Conservation (phyloP, 2,329 filamentous ascomycete genomes). For the Aspergillus udagawae region DNA sequence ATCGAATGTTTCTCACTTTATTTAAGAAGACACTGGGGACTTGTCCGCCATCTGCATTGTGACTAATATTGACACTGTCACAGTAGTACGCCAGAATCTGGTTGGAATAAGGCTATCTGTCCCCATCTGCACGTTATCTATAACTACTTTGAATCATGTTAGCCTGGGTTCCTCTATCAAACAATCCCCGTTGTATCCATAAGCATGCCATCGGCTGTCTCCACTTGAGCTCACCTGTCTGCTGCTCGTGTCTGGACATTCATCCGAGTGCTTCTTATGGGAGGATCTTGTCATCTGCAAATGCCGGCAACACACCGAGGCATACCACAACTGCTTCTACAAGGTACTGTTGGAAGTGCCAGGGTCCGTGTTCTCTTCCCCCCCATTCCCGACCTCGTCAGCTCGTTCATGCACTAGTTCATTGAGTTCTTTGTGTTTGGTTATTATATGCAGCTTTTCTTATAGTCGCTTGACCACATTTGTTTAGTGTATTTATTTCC, state of each 20-base stretch:
- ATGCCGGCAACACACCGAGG: background rate
- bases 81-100: background rate
- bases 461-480: background rate
- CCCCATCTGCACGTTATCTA: background rate
- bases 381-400: background rate
- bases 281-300: background rate
- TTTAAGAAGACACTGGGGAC: background rate
- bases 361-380: conserved; percentile 9
- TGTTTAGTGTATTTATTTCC: conserved; percentile 1
- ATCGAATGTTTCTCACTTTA: background rate
- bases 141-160: conserved; percentile 11
- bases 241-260: conserved; percentile 9
- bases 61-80: background rate
- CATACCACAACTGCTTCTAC: conserved; percentile 1
- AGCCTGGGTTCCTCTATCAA: conserved; percentile 8
- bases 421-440: background rate
- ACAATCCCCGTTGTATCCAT: conserved; percentile 12
- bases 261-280: conserved; percentile 1
- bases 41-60: background rate
- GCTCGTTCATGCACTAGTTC: background rate
- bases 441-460: background rate
- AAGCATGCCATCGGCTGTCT: conserved; percentile 18
- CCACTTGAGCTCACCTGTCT: conserved; percentile 7
- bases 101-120: conserved; percentile 1
- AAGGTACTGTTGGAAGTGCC: conserved; percentile 13